Evolutionary conservation across 1,139 yeast species (phyloP), one percentile per base, ranked within the genome.

Genomic region (Dujonia santamariae): DNA sequence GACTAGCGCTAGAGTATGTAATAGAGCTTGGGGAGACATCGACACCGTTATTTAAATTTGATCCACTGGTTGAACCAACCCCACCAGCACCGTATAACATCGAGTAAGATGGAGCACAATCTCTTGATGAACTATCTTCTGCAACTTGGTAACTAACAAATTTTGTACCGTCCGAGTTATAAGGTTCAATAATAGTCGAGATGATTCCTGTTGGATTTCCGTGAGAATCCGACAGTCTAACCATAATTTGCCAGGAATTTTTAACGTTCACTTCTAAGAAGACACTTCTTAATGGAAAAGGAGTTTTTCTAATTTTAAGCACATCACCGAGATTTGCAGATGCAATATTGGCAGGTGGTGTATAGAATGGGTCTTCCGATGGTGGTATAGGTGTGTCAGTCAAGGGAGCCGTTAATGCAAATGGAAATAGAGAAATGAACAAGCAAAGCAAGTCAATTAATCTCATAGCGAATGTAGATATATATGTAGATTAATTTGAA

Each of bases 61-160:
- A n/a, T n/a, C n/a, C n/a, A n/a, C n/a, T n/a, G n/a, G n/a, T n/a
- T n/a, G n/a, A n/a, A n/a, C n/a, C n/a, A n/a, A n/a, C n/a, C n/a
- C n/a, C n/a, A n/a, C n/a, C n/a, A 4, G 58, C 54, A 12, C 59
- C 59, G n/a, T 38, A 34, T 29, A 41, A 40, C 15, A 59, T 42
- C 1, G 59, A 51, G 40, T 57, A 62, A 1, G 69, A 62, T 1
- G 64, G 59, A 3, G 65, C 48, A 50, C 71, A 65, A 38, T 58
- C 39, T 2, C 37, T 15, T 17, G 37, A 36, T 2, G 65, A 46
- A 9, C 66, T 41, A 44, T 65, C 68, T 43, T 61, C 53, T 30
- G 67, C 64, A n/a, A 53, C 39, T 37, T 61, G 67, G 41, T 58
- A 62, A 7, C 63, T 51, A 6, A 64, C 44, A 12, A 65, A 34